Evolutionary conservation across 148 eudicot genomes (phyloP).

Genomic region (Silene latifolia): DNA sequence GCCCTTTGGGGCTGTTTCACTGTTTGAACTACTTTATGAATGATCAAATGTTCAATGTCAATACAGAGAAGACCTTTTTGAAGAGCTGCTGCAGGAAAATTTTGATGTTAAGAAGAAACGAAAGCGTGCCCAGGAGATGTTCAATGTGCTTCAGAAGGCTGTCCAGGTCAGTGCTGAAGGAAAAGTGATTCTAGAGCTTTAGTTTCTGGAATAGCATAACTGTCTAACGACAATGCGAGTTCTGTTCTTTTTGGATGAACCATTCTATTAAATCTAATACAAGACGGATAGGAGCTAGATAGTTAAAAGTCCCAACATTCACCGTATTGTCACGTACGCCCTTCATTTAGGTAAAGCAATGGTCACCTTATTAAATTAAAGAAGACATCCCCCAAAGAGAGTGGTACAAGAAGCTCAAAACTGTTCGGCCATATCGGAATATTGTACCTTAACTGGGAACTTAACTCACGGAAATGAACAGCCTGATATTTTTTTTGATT

Average conservation of each 20-base stretch:
- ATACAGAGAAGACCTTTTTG: conserved; percentile 16
- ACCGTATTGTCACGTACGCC: not conserved
- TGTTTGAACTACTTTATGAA: not conserved
- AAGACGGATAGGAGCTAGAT: not conserved
- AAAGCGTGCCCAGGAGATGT: conserved; percentile 20
- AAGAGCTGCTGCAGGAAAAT: conserved; percentile 23
- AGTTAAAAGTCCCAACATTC: not conserved
- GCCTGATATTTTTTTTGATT: not conserved
- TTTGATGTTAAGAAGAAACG: conserved; percentile 13
- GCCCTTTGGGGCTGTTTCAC: not conserved
- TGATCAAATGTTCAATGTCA: not conserved
- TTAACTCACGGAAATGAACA: not conserved
- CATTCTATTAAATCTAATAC: too few relatives aligned
- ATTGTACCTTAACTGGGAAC: not conserved
- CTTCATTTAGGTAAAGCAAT: not conserved
- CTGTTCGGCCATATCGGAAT: too few relatives aligned
- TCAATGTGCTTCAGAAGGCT: conserved; percentile 19
- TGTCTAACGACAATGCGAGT: not conserved
- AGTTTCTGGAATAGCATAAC: not conserved
- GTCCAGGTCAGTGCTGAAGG: conserved; percentile 4
- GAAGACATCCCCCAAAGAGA: not conserved
- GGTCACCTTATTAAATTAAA: not conserved
- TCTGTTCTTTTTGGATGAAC: not conserved
- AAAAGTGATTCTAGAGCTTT: not conserved
- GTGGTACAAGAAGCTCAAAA: not conserved